Base-by-base conservation (phyloP, 1,284 basidiomycete genomes). In the Pholiota adiposa region DNA sequence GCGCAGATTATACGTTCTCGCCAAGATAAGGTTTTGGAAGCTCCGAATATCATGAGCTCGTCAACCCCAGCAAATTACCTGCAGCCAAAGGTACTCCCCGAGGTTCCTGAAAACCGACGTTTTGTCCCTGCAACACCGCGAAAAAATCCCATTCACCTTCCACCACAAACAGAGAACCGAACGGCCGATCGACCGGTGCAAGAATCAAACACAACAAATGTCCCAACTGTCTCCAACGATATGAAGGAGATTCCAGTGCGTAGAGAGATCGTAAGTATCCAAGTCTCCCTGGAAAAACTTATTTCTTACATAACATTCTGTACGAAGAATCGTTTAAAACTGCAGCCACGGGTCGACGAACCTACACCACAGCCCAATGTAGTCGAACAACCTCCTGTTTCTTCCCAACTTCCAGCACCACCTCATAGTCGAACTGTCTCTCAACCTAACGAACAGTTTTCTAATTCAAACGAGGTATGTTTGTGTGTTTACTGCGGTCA, bases 191-290 rank as follows among this genome's bases (percentile, higher is more conserved):
- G 48, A 4, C 21, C 51, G 16, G 9, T 27, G 8, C 54, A 51
- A 27, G 58, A 44, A 18, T 27, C 29, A n/a, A 16, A 14, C 31
- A n/a, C 18, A 23, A 27, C 43, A 19, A 51, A 52, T 53, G 16
- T 23, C 12, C 16, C 46, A 14, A 1, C 34, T 33, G n/a, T 16
- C 33, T 29, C 25, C 25, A 60, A 58, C 52, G 54, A 58, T 18
- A n/a, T 18, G 6, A 38, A 29, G 12, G 55, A 58, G n/a, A 27
- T 41, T 19, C 55, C 55, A 38, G 21, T 40, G 18, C 60, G 66
- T 38, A 58, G 63, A 58, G 66, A 68, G 54, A 65, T 65, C 12
- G 66, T 68, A 50, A 61, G 66, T 38, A 14, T 34, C 18, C 38
- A 23, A 11, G 11, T 18, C 29, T n/a, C 25, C 40, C n/a, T 21